Base-by-base conservation (phyloP, 2,329 filamentous ascomycete genomes). In the Colletotrichum caudatum region DNA sequence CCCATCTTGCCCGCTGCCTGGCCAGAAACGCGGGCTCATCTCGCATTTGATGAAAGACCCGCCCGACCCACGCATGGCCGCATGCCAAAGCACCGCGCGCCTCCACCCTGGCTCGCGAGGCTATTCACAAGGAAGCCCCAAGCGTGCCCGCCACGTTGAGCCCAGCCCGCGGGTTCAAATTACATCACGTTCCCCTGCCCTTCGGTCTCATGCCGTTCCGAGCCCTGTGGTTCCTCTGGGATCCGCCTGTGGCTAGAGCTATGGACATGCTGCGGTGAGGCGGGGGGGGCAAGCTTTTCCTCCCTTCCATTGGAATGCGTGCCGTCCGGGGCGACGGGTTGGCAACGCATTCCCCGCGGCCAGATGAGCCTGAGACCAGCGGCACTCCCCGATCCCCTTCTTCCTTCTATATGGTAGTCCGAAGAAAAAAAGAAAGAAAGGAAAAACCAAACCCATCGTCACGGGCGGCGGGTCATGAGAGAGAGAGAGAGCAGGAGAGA, bases 291-390 rank as follows among this genome's bases (percentile, higher is more conserved):
- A 14, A 39, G 23, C 33, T 9, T 50, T n/a, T n/a, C 18, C 66
- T 71, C 64, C 69, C 69, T 71, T 60, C 61, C 56, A 63, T 63
- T 53, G 69, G 64, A 69, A 69, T 64, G 69, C 65, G 64, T 69
- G 64, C 69, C 44, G 18, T 59, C 69, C 33, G 26, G 46, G 65
- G 44, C 59, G 39, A 71, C 59, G 11, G 53, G 56, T 56, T 69
- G 65, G 54, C 50, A 48, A 69, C 65, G 53, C 65, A 71, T 69
- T 71, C 65, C 69, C 11, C 14, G 29, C 20, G 48, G 65, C 6
- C 53, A 69, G 69, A 71, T 69, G 69, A 69, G 39, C 53, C 69
- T 64, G 69, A 71, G 69, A 71, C 69, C 59, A 23, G 35, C 20
- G 16, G 7, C 46, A 33, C 26, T 23, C 18, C 18, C 37, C 20